Evolutionary conservation across 2,329 filamentous ascomycete genomes (phyloP), one percentile per base, ranked within the genome.

Genomic region (Clarireedia paspali): DNA sequence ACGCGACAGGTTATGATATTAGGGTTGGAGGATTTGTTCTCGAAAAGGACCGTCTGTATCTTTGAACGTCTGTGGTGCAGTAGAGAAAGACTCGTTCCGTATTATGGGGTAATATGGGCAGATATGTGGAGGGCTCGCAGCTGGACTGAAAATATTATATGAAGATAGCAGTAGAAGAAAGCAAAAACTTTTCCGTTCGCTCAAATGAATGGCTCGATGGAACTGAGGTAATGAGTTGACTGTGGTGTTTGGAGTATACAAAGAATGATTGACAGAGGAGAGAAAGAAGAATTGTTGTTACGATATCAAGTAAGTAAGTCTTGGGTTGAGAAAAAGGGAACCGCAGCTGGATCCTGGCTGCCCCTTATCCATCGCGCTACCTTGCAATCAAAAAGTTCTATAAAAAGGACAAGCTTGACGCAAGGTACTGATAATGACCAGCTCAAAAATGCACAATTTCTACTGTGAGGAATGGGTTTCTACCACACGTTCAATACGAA

Each of bases 351-450:
- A 50, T 56, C 48, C 47, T 50, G 46, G 27, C 46, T 39, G 50
- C 54, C 59, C 53, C 62, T 65, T 63, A 65, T 63, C 62, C 59
- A 59, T 59, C 60, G 63, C 63, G 61, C 60, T 61, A 58, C 57
- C 51, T 63, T 64, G 60, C 59, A 55, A 56, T 55, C 53, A 50
- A 55, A 56, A 54, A 15, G 60, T 66, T 66, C 65, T 68, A 66
- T 66, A 62, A 65, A 68, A 66, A 65, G 64, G 59, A 54, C 55
- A 53, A 56, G 55, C 44, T 57, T 59, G 59, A 63, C 53, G 64
- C 63, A 64, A 62, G 60, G 62, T 58, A 53, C 49, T 53, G 49
- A 46, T 50, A 53, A 46, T 53, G 45, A 50, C 45, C 50, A 50
- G 52, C 40, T 59, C 45, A 55, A 57, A 60, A 57, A 57, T 63